Percentiles rank a stretch among this genome's conserved stretches.
phyloP scores from a whole-genome alignment of 352 stramenopile genomes.

The Globisporangium heterothallicum region DNA sequence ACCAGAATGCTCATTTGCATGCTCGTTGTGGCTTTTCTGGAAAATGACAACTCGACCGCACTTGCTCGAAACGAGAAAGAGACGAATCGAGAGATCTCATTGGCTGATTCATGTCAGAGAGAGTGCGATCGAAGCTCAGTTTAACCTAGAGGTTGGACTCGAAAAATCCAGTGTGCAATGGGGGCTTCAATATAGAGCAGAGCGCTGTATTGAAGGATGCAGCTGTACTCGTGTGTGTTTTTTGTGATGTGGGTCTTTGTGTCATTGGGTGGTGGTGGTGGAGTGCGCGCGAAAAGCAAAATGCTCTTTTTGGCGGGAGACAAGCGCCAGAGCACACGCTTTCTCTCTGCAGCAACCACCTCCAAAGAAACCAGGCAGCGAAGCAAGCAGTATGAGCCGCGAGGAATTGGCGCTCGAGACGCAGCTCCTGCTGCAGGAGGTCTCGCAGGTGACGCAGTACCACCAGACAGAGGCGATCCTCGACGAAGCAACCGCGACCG shows the following conservation, averaged over 20 bases:
- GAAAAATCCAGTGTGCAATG: too few species aligned
- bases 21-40: background rate
- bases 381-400: conserved; percentile 21
- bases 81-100: too few species aligned
- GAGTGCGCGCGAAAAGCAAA: background rate
- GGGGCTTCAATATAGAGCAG: background rate
- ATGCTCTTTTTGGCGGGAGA: background rate
- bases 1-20: background rate
- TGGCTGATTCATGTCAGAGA: background rate
- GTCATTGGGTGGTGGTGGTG: background rate
- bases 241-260: background rate
- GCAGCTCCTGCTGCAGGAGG: conserved; percentile 74
- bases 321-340: background rate
- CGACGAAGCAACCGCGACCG: conserved; percentile 18
- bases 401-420: conserved; percentile 71
- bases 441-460: conserved; percentile 46
- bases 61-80: too few species aligned
- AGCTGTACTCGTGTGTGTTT: background rate
- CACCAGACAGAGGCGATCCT: conserved; percentile 24
- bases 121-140: background rate
- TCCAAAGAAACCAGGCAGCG: too few species aligned
- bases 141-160: conserved; percentile 2
- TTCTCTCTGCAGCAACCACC: too few species aligned
- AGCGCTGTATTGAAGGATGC: background rate
- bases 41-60: too few species aligned